phyloP scores from a whole-genome alignment of 108 stramenopile species.

The Parietichytrium sp. region DNA sequence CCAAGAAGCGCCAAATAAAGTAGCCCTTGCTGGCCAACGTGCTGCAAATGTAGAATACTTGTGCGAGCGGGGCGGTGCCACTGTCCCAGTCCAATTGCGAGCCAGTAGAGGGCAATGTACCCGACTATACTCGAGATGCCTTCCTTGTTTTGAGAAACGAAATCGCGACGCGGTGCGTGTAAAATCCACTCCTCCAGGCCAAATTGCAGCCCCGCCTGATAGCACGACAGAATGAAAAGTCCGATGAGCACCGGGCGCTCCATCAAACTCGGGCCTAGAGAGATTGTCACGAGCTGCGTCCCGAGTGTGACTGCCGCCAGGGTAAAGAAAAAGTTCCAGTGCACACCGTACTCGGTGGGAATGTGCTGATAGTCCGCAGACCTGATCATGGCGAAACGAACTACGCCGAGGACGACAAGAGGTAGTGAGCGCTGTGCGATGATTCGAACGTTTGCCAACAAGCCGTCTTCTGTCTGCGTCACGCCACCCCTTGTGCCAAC shows the following conservation, averaged over 20 bases:
- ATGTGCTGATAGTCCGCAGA: slow-evolving; percentile 62
- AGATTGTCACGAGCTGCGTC: neutral
- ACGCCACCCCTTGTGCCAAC: neutral
- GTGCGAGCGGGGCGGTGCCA: neutral
- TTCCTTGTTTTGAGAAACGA: slow-evolving; percentile 77
- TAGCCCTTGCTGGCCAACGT: neutral
- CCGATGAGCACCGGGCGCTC: neutral
- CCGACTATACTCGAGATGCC: slow-evolving; percentile 77
- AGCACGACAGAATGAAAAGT: slow-evolving; percentile 53
- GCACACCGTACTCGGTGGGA: slow-evolving; percentile 93
- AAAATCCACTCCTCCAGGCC: slow-evolving; percentile 73
- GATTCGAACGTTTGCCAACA: neutral
- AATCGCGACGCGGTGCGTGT: slow-evolving; percentile 59
- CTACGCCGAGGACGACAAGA: slow-evolving; percentile 47
- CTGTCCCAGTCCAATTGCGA: neutral
- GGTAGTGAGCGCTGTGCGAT: neutral
- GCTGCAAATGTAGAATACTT: too few species aligned
- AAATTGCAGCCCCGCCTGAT: slow-evolving; percentile 63
- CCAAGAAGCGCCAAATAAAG: neutral
- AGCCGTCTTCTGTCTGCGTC: neutral
- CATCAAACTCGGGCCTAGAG: neutral
- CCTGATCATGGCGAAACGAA: slow-evolving; percentile 47
- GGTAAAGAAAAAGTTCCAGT: slow-evolving; percentile 99
- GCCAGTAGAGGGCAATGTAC: slow-evolving; percentile 67
- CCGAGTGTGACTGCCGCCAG: slow-evolving; percentile 37